A percentile compares a stretch with the other conserved stretches of the same genome.
phyloP scores from a whole-genome alignment of 163 green algal genomes.

The Prototheca wickerhamii region DNA sequence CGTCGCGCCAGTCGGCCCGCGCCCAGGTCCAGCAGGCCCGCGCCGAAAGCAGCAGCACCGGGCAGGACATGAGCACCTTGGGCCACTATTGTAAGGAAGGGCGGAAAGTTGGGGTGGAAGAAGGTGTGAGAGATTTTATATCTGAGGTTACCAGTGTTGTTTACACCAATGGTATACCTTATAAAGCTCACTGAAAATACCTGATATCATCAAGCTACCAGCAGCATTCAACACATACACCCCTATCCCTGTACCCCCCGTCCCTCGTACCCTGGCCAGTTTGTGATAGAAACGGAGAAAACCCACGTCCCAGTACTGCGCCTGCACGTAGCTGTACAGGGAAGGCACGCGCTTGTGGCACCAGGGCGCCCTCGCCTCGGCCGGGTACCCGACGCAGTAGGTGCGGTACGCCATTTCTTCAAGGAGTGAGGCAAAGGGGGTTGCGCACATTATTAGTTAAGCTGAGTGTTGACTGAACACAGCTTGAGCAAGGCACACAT shows the following conservation, averaged over 20 bases:
- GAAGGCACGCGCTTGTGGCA: conserved; percentile 49
- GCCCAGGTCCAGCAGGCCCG: conserved; percentile 31
- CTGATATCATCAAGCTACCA: no score
- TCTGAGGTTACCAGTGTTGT: no score
- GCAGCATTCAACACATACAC: neutral
- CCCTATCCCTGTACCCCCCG: neutral
- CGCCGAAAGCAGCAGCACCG: conserved; percentile 43
- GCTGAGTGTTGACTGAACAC: no score
- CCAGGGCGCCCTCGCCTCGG: conserved; percentile 36
- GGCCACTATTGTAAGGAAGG: conserved; percentile 48
- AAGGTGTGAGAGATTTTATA: no score
- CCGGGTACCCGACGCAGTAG: conserved; percentile 6
- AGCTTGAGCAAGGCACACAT: no score
- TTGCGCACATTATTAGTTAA: no score
- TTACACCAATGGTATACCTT: no score
- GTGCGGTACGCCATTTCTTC: neutral
- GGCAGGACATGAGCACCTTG: conserved; percentile 75
- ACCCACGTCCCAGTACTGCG: conserved; percentile 79
- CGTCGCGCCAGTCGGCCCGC: conserved; percentile 17
- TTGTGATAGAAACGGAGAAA: conserved; percentile 68
- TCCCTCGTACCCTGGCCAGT: conserved; percentile 36
- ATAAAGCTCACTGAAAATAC: no score
- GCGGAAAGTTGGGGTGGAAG: neutral
- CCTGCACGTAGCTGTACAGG: conserved; percentile 74
- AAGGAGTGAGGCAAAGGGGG: no score